Evolutionary conservation across 1,284 basidiomycete genomes (phyloP).

Genomic region (Trametes sp.): DNA sequence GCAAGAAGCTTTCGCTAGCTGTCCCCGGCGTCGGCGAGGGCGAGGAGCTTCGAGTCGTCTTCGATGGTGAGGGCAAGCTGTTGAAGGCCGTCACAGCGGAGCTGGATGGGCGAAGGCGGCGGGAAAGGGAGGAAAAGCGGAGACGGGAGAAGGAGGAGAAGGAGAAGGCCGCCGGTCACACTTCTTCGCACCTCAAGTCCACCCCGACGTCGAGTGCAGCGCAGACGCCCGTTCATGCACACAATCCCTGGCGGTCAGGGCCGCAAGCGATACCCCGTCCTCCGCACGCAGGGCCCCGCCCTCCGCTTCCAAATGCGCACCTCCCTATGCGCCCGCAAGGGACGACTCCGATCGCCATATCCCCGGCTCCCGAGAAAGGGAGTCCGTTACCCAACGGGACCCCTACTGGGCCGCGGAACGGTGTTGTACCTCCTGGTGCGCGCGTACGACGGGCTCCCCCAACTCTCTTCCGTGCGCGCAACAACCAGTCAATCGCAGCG

Average conservation of each 20-base stretch:
- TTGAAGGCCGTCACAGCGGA: constrained; percentile 67
- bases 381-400: constrained; percentile 27
- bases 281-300: constrained; percentile 19
- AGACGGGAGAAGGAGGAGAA: constrained; percentile 42
- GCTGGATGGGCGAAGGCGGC: constrained; percentile 60
- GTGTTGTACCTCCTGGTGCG: constrained; percentile 22
- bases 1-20: constrained; percentile 52
- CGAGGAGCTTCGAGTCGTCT: constrained; percentile 60
- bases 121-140: constrained; percentile 58
- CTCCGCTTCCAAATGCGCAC: constrained; percentile 21
- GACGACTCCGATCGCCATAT: constrained; percentile 22
- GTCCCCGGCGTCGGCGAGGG: constrained; percentile 41
- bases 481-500: constrained; percentile 30
- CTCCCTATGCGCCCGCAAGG: constrained; percentile 33
- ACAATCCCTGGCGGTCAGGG: constrained; percentile 34
- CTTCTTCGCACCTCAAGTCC: constrained; percentile 27
- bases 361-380: constrained; percentile 23
- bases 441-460: constrained; percentile 38
- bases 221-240: constrained; percentile 32
- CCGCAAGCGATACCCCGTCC: constrained; percentile 23
- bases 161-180: constrained; percentile 31
- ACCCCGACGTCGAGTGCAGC: constrained; percentile 38
- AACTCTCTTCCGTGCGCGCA: constrained; percentile 37
- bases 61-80: constrained; percentile 68
- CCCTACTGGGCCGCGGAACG: constrained; percentile 29